Evolutionary conservation across 2,329 filamentous ascomycete genomes (phyloP).

Genomic region (Colletotrichum chrysophilum): DNA sequence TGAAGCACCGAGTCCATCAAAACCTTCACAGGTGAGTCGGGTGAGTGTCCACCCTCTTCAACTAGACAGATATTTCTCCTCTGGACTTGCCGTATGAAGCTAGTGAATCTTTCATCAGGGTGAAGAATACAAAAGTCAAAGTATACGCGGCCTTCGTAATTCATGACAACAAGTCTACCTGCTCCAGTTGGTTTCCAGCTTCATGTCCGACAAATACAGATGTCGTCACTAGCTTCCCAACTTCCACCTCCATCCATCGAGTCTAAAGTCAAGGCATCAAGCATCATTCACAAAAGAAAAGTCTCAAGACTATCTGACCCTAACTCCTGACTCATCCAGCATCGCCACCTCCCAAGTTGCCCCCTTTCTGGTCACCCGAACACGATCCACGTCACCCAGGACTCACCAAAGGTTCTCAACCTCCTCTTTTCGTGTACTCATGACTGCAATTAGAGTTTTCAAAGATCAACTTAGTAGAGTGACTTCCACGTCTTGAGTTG

Average conservation of each 20-base stretch:
- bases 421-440: fast-evolving
- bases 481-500: neutral
- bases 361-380: neutral
- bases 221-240: neutral
- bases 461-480: neutral
- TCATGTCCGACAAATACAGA: neutral
- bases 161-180: neutral
- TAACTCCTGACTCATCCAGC: neutral
- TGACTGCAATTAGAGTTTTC: neutral
- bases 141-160: neutral
- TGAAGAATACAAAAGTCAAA: neutral
- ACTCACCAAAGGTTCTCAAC: neutral
- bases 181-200: neutral
- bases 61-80: neutral
- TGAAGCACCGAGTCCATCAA: neutral
- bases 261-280: neutral
- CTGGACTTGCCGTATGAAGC: neutral
- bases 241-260: neutral
- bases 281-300: neutral
- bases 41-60: neutral
- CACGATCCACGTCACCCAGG: neutral
- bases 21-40: neutral
- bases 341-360: neutral
- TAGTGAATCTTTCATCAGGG: neutral
- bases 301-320: fast-evolving